These are phyloP conservation scores for Xylariaceae sp. DNA, from an alignment of 2,329 filamentous ascomycete genomes.

Conservation along the genomic window DNA sequence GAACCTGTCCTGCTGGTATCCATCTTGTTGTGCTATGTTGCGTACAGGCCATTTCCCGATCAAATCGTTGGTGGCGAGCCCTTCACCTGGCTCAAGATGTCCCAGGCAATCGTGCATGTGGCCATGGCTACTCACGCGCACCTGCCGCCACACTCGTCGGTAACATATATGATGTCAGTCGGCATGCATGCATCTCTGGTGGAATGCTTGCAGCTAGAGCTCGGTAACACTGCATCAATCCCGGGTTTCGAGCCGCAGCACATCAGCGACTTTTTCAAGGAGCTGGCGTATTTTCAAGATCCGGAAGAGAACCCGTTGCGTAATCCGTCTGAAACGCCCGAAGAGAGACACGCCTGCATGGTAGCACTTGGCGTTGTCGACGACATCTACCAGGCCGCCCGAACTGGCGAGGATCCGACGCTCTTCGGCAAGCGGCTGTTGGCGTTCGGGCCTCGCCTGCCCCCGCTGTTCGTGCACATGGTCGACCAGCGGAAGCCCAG, in stretches of 20 bases:
- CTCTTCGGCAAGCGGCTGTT: background rate
- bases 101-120: background rate
- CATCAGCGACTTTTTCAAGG: background rate
- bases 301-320: too few relatives aligned
- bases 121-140: background rate
- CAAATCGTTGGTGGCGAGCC: background rate
- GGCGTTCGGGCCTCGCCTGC: background rate
- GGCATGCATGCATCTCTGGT: too few relatives aligned
- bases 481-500: background rate
- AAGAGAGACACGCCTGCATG: background rate
- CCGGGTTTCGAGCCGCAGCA: background rate
- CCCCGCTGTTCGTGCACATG: background rate
- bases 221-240: background rate
- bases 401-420: background rate
- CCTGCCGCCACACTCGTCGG: background rate
- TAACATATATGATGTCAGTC: background rate
- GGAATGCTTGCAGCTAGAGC: background rate
- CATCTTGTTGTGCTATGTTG: background rate
- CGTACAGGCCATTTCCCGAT: background rate
- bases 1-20: background rate
- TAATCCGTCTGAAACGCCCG: background rate
- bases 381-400: background rate
- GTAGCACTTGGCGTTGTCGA: background rate
- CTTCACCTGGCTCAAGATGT: background rate
- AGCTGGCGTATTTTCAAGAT: background rate